Percentiles rank a stretch among this genome's conserved stretches.
Conservation (phyloP, 2,329 filamentous ascomycete species). For the Botrytis medusae region DNA sequence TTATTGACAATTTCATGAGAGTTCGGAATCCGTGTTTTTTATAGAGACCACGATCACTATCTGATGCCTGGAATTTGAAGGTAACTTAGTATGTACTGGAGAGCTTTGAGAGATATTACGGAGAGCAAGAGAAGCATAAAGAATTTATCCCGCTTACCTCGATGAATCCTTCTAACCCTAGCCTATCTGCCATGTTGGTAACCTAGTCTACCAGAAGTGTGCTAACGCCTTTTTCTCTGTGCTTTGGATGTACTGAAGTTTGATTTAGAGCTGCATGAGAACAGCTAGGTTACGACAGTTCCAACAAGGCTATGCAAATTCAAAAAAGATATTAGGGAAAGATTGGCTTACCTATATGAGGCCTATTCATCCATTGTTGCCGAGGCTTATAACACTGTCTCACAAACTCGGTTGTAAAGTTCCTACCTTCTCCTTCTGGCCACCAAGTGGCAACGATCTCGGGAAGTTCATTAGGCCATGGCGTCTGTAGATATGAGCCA, state of each 20-base stretch:
- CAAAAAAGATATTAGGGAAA: not conserved
- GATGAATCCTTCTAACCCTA: slow-evolving; percentile 3
- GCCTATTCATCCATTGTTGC: slow-evolving; percentile 16
- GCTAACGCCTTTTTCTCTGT: slow-evolving; percentile 14
- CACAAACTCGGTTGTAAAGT: slow-evolving; percentile 12
- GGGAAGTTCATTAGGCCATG: slow-evolving; percentile 13
- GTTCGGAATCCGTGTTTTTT: not conserved
- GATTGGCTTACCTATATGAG: slow-evolving; percentile 12
- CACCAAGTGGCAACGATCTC: slow-evolving; percentile 19
- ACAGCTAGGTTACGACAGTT: not conserved
- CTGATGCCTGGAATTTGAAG: not conserved
- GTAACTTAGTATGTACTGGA: not conserved
- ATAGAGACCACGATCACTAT: not conserved
- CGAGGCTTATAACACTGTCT: slow-evolving; percentile 20
- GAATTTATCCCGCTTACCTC: not conserved
- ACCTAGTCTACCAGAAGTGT: slow-evolving; percentile 3
- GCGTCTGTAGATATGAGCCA: slow-evolving; percentile 4
- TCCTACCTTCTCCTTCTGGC: slow-evolving; percentile 19
- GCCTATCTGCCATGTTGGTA: slow-evolving; percentile 8
- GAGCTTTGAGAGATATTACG: too few species aligned
- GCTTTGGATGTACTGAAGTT: slow-evolving; percentile 12
- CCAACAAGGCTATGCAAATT: not conserved
- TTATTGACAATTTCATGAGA: not conserved
- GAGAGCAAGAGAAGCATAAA: not conserved
- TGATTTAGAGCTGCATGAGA: slow-evolving; percentile 15